Evolutionary conservation across 1,284 basidiomycete genomes (phyloP).

Genomic region (Ustanciosporium gigantosporum): DNA sequence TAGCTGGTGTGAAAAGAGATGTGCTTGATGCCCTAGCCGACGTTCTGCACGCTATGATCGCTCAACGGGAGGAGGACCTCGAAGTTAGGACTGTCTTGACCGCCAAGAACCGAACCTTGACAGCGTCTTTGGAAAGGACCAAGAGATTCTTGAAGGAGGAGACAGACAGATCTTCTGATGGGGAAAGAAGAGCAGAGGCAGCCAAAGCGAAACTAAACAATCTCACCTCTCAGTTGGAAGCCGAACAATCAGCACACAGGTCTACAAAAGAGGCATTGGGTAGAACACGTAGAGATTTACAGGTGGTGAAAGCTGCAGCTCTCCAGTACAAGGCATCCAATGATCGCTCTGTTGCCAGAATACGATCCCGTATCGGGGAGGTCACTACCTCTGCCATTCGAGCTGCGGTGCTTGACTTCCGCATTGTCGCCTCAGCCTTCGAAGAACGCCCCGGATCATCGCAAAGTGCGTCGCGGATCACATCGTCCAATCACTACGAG

Average conservation of each 20-base stretch:
- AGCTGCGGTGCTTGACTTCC: slow-evolving; percentile 37
- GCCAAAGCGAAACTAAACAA: slow-evolving; percentile 25
- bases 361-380: slow-evolving; percentile 38
- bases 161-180: slow-evolving; percentile 20
- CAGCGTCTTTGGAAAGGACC: slow-evolving; percentile 28
- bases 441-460: too few species aligned
- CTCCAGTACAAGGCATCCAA: slow-evolving; percentile 35
- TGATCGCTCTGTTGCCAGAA: slow-evolving; percentile 31
- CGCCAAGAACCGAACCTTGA: slow-evolving; percentile 33
- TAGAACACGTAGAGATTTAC: slow-evolving; percentile 30
- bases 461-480: slow-evolving; percentile 1
- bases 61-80: slow-evolving; percentile 45
- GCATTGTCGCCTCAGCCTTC: slow-evolving; percentile 32
- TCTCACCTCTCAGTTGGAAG: slow-evolving; percentile 16
- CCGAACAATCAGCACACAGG: slow-evolving; percentile 30
- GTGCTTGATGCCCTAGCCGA: slow-evolving; percentile 26
- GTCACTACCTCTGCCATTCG: slow-evolving; percentile 42
- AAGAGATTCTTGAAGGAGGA: slow-evolving; percentile 37
- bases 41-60: slow-evolving; percentile 41
- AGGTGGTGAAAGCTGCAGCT: slow-evolving; percentile 34
- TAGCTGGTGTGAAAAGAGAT: slow-evolving; percentile 13
- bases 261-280: slow-evolving; percentile 38
- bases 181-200: slow-evolving; percentile 37
- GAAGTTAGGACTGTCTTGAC: slow-evolving; percentile 43
- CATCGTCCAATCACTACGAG: slow-evolving; percentile 15